Base-by-base conservation (phyloP, 192 early-diverging fungal species). In the Gryganskiella cystojenkinii region DNA sequence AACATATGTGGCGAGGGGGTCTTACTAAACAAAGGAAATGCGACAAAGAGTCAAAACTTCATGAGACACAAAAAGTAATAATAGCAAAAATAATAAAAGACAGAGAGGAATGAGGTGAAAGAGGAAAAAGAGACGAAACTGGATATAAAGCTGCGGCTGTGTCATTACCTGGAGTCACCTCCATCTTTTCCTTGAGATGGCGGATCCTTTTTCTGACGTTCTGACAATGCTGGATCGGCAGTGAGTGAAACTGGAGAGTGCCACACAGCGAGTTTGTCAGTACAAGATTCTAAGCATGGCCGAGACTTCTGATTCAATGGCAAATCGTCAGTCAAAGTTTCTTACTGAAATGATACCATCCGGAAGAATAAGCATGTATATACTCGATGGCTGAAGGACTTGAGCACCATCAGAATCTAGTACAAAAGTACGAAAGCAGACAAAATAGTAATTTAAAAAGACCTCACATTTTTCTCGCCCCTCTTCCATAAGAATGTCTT, bases 401-500 rank as follows among this genome's bases (percentile, higher is more conserved):
- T 70, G 65, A 15, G 66, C 52, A 55, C 69, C 71, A 45, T 73
- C 52, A 13, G 51, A 68, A 40, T 83, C 72, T 24, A 72, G 43
- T 17, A 84, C 82, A 66, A 83, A 90, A 1, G 85, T 87, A 30
- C 92, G 86, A 64, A 95, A 94, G 66, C 89, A 89, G 11, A 95
- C 86, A 85, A 95, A 94, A 64, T 93, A 93, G 84, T 98, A 98
- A 74, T 92, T 90, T 51, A 83, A 83, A 80, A 95, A 98, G 27
- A 91, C 83, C 80, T 98, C 96, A 71, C 89, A 91, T 68, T 94
- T 97, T 72, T 98, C 97, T 37, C 95, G 88, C 3, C 90, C 87
- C 54, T 95, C 93, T 56, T 94, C 85, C 20, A 89, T 90, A 61
- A 86, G 71, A 74, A 98, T 95, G 72, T 97, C 95, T 72, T 98